phyloP scores from a whole-genome alignment of 768 basidiomycete species.

The Suillus sp. region DNA sequence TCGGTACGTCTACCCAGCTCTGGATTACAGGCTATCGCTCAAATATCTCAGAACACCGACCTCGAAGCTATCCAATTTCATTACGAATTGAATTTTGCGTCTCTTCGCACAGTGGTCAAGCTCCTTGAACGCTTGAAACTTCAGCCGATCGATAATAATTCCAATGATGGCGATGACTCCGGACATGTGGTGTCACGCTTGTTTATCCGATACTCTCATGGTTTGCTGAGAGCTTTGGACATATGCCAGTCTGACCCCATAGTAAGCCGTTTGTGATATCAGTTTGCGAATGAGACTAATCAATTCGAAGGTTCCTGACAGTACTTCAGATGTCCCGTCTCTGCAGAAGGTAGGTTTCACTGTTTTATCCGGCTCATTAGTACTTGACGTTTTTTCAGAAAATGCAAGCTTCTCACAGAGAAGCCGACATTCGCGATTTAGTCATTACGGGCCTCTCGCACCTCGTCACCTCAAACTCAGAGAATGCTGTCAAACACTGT shows the following conservation, averaged over 20 bases:
- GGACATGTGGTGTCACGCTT: conserved; percentile 73
- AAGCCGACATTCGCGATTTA: conserved; percentile 68
- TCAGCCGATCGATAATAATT: conserved; percentile 52
- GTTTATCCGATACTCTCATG: conserved; percentile 75
- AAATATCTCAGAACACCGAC: conserved; percentile 37
- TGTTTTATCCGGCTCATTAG: not conserved
- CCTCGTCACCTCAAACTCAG: conserved; percentile 80
- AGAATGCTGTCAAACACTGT: conserved; percentile 88
- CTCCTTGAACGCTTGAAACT: conserved; percentile 77
- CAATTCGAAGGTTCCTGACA: conserved; percentile 46
- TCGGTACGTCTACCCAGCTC: conserved; percentile 42
- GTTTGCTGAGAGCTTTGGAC: conserved; percentile 64
- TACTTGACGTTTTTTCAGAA: conserved; percentile 36
- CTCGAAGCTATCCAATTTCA: conserved; percentile 41
- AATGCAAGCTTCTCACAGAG: conserved; percentile 47
- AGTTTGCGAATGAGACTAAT: conserved; percentile 11
- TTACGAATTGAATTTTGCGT: conserved; percentile 72
- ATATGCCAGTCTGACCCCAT: conserved; percentile 47
- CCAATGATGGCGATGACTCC: conserved; percentile 61
- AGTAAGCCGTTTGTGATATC: conserved; percentile 34
- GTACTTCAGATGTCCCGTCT: conserved; percentile 50
- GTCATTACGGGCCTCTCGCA: conserved; percentile 82
- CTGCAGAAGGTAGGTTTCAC: conserved; percentile 42
- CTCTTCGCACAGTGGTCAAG: conserved; percentile 72
- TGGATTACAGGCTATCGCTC: conserved; percentile 5